phyloP scores from a whole-genome alignment of 163 green algal genomes.

The Trebouxia gelatinosa region DNA sequence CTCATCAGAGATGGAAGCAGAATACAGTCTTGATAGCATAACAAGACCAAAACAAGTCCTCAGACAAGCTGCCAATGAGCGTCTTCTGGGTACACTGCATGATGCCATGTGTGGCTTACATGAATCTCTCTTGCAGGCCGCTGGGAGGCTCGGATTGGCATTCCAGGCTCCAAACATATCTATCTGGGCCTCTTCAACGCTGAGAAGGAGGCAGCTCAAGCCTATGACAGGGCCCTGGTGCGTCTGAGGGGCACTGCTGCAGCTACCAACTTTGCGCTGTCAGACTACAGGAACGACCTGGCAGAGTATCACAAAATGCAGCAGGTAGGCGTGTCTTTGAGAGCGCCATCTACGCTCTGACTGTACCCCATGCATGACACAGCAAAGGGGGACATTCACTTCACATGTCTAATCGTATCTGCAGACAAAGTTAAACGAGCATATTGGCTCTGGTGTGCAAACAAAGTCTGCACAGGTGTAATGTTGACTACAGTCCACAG shows the following conservation, averaged over 20 bases:
- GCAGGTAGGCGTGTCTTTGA: conserved; percentile 34
- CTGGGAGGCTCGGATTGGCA: conserved; percentile 85
- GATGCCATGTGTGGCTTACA: too few relatives aligned
- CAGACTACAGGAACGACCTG: conserved; percentile 74
- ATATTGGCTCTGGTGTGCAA: too few relatives aligned
- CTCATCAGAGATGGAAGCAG: too few relatives aligned
- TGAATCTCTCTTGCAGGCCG: conserved; percentile 51
- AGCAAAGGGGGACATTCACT: neutral
- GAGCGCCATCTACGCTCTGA: too few relatives aligned
- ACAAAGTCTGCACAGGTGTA: too few relatives aligned
- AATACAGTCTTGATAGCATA: too few relatives aligned
- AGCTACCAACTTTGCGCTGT: conserved; percentile 87
- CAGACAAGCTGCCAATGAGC: too few relatives aligned
- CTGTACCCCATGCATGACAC: neutral
- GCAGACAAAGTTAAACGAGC: too few relatives aligned
- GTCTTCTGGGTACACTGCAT: too few relatives aligned
- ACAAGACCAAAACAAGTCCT: too few relatives aligned
- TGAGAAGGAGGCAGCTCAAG: conserved; percentile 18
- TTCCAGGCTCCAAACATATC: conserved; percentile 75
- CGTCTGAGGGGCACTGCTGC: conserved; percentile 70
- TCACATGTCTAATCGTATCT: too few relatives aligned
- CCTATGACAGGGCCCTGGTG: conserved; percentile 50
- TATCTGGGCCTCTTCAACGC: conserved; percentile 69
- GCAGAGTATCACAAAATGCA: conserved; percentile 74
- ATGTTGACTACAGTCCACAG: too few relatives aligned